phyloP scores from a whole-genome alignment of 768 basidiomycete genomes.

The Termitomyces titanicus region DNA sequence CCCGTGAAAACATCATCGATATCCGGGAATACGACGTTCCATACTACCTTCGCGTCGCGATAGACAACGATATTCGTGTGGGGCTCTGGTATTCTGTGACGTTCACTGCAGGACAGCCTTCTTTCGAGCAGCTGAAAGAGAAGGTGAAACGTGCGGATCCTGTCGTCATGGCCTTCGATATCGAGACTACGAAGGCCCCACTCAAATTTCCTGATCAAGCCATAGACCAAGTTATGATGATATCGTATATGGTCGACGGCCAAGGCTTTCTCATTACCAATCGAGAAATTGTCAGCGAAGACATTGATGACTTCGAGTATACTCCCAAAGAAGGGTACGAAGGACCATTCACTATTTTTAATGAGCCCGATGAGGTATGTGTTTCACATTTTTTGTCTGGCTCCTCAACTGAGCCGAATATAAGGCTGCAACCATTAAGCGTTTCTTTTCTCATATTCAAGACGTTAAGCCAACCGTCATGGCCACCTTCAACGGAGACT shows the following conservation, averaged over 20 bases:
- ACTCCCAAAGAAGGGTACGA: conserved; percentile 98
- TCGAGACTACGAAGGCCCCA: conserved; percentile 99
- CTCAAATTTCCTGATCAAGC: conserved; percentile 96
- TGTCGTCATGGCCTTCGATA: conserved; percentile 98
- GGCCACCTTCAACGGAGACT: conserved; percentile 98
- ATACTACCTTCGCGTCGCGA: conserved; percentile 97
- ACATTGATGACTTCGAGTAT: conserved; percentile 98
- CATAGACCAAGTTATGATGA: conserved; percentile 99
- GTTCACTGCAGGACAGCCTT: conserved; percentile 77
- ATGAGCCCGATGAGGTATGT: conserved; percentile 85
- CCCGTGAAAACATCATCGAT: conserved; percentile 91
- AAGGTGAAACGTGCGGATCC: conserved; percentile 98
- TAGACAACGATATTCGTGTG: conserved; percentile 96
- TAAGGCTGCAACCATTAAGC: conserved; percentile 74
- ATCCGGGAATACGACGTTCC: conserved; percentile 95
- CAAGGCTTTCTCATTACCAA: conserved; percentile 98
- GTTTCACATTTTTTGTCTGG: not conserved
- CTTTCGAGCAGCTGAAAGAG: conserved; percentile 66
- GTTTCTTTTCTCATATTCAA: conserved; percentile 93
- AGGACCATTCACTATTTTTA: conserved; percentile 94
- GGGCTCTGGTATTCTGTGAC: conserved; percentile 96
- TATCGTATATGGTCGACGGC: conserved; percentile 99
- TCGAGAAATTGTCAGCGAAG: conserved; percentile 93
- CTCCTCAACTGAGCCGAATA: not conserved
- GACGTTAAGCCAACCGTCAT: conserved; percentile 95